phyloP scores from a whole-genome alignment of 1,284 basidiomycete genomes.

The Papiliotrema flavescens region DNA sequence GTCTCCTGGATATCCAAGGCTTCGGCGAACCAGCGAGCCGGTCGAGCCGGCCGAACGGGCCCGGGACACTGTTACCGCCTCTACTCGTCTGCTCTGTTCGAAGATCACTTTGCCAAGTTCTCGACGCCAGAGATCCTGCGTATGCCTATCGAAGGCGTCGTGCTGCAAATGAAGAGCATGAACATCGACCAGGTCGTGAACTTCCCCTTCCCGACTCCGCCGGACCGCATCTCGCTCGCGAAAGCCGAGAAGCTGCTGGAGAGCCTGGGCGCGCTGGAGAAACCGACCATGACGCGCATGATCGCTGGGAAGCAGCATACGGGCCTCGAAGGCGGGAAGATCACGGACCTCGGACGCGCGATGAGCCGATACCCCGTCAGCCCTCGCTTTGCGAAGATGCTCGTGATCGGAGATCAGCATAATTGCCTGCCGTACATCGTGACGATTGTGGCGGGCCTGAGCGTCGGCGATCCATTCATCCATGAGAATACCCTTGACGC shows the following conservation, averaged over 20 bases:
- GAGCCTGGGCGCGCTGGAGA: constrained; percentile 76
- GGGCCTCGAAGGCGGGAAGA: constrained; percentile 56
- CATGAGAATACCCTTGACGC: constrained; percentile 66
- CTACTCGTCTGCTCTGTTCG: constrained; percentile 73
- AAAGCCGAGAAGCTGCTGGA: constrained; percentile 79
- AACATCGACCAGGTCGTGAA: constrained; percentile 94
- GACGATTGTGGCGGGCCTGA: constrained; percentile 84
- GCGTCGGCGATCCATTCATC: constrained; percentile 94
- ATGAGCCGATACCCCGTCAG: constrained; percentile 94
- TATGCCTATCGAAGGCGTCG: constrained; percentile 94
- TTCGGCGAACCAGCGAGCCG: constrained; percentile 66
- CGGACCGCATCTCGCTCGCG: constrained; percentile 71
- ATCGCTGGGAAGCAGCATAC: constrained; percentile 39
- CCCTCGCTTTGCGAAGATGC: constrained; percentile 90
- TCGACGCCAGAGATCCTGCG: constrained; percentile 88
- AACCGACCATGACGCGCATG: constrained; percentile 47
- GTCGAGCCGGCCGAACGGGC: constrained; percentile 71
- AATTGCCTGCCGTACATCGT: constrained; percentile 89
- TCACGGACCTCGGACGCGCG: constrained; percentile 81
- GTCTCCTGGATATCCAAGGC: constrained; percentile 74
- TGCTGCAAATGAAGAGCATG: constrained; percentile 99
- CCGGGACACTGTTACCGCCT: constrained; percentile 75
- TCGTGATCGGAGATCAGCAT: constrained; percentile 87
- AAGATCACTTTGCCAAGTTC: constrained; percentile 86
- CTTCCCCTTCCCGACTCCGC: constrained; percentile 97